A percentile compares a stretch with the other conserved stretches of the same genome.
phyloP scores from a whole-genome alignment of 352 stramenopile species.

The Phytopythium helicoides region DNA sequence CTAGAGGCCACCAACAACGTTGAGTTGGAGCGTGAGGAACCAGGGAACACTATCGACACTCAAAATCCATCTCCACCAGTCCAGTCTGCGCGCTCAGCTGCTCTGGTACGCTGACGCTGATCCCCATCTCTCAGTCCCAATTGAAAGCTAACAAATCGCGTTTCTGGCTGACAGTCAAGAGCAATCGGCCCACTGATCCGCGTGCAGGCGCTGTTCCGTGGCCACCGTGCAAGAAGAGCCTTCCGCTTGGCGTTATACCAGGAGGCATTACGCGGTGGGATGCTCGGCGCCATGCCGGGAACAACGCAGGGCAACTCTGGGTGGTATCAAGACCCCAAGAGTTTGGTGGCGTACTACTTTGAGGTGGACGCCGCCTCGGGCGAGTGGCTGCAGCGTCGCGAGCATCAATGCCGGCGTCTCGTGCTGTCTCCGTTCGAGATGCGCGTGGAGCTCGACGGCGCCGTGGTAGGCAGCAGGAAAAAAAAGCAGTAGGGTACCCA shows the following conservation, averaged over 20 bases:
- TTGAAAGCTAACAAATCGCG: neutral
- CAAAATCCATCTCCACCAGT: no score
- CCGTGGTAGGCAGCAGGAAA: neutral
- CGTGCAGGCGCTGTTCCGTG: slow-evolving; percentile 60
- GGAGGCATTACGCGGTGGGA: slow-evolving; percentile 54
- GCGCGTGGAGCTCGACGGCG: slow-evolving; percentile 36
- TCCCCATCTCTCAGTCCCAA: neutral
- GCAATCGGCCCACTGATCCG: slow-evolving; percentile 10
- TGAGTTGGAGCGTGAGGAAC: no score
- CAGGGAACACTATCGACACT: no score
- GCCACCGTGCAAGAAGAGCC: slow-evolving; percentile 39
- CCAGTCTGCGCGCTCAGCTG: neutral
- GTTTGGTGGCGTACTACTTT: slow-evolving; percentile 77
- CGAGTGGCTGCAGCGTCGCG: slow-evolving; percentile 65
- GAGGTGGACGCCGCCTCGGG: slow-evolving; percentile 39
- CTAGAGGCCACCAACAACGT: slow-evolving; percentile 3
- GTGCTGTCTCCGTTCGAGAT: slow-evolving; percentile 73
- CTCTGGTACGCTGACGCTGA: neutral
- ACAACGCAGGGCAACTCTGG: slow-evolving; percentile 58
- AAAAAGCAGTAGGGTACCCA: no score
- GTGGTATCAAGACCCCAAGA: slow-evolving; percentile 80
- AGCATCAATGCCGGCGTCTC: slow-evolving; percentile 48
- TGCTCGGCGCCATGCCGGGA: slow-evolving; percentile 71
- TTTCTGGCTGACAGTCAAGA: neutral
- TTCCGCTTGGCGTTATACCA: slow-evolving; percentile 67